Base-by-base conservation (phyloP, 352 stramenopile genomes). In the Pythium brachiatum region DNA sequence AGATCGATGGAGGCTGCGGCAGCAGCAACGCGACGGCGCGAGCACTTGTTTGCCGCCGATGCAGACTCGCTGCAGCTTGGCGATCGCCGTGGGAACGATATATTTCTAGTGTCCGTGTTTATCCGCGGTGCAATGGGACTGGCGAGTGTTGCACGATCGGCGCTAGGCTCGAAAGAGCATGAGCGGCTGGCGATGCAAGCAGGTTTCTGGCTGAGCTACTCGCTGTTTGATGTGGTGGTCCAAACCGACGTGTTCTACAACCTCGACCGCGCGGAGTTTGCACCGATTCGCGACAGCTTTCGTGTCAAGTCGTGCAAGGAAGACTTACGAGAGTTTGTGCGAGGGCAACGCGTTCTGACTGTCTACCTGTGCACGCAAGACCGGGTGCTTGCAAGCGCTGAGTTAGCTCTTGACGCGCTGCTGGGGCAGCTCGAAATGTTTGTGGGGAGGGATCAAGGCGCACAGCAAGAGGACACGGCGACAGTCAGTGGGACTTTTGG, bases 181-280 rank as follows among this genome's bases (percentile, higher is more conserved):
- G 59, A 57, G 38, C 58, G 11, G 68, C 31, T 13, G 18, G 57
- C 64, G 7, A 13, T 60, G 15, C 9, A 36, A 23, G 29, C 52
- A 18, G 83, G 84, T 16, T 90, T 89, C 48, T 94, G 86, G 86
- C 69, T 94, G 38, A 91, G 81, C 52, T 94, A 94, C 56, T 92
- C 83, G 25, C 70, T 94, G 4, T 94, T 94, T 53, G 83, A 88
- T 34, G 74, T 94, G 15, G 78, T 94, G 16, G 83, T 94, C 8
- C 86, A 91, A 53, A 94, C 82, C 0, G 83, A 93, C 47, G 72
- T 92, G 25, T 94, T 94, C 29, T 69, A 76, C 50, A 75, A 88
- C 53, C 64, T 93, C 7, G 62, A 74, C 4, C 31, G 57, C 9
- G 70, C 80, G 3, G 74, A 87, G 29, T 94, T 94, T 58, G 66